These are phyloP conservation scores for Sordaria brevicollis DNA, from an alignment of 495 filamentous ascomycete genomes.

Conservation along the genomic window DNA sequence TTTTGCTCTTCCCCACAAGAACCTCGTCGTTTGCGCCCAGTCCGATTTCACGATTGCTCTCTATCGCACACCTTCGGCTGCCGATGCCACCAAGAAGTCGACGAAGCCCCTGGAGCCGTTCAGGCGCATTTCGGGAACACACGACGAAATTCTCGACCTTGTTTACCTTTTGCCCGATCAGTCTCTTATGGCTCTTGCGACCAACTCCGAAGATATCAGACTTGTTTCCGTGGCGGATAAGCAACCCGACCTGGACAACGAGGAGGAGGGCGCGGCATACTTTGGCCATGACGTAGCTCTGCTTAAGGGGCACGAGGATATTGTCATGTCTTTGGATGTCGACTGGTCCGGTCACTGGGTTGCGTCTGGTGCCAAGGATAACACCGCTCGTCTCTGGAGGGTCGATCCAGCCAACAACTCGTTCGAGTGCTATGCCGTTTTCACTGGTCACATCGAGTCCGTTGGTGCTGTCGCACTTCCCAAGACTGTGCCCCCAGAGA, in stretches of 20 bases:
- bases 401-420: slow-evolving; percentile 66
- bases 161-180: slow-evolving; percentile 70
- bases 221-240: slow-evolving; percentile 53
- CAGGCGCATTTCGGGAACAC: slow-evolving; percentile 83
- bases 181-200: slow-evolving; percentile 79
- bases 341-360: slow-evolving; percentile 98
- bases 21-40: slow-evolving; percentile 73
- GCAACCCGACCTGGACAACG: slow-evolving; percentile 12
- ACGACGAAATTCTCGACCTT: slow-evolving; percentile 94
- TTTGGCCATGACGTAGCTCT: slow-evolving; percentile 81
- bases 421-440: slow-evolving; percentile 67
- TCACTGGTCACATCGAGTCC: slow-evolving; percentile 89
- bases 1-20: slow-evolving; percentile 48
- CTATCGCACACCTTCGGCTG: slow-evolving; percentile 42
- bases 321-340: slow-evolving; percentile 86
- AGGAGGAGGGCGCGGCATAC: slow-evolving; percentile 40
- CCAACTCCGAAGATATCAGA: slow-evolving; percentile 87
- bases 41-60: slow-evolving; percentile 76
- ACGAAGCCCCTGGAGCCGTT: slow-evolving; percentile 32
- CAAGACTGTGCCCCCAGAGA: slow-evolving; percentile 48
- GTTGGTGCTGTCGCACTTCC: slow-evolving; percentile 86
- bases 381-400: slow-evolving; percentile 83
- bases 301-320: slow-evolving; percentile 84
- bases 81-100: slow-evolving; percentile 15
- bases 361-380: slow-evolving; percentile 92